Base-by-base conservation (phyloP, 192 early-diverging fungal species). In the Backusella tuberculispora region DNA sequence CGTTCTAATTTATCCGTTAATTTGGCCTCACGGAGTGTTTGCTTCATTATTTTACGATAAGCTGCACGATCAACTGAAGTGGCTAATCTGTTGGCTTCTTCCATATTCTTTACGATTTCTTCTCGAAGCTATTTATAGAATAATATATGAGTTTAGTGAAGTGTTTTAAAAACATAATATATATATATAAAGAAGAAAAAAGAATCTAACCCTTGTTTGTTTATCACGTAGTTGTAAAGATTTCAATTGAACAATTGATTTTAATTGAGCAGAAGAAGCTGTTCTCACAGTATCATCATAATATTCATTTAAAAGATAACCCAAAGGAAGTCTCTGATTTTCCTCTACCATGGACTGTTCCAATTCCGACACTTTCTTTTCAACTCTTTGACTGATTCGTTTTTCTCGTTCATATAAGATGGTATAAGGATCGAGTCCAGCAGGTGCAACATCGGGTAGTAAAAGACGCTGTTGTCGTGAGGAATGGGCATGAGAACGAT, bases 1-100 rank as follows among this genome's bases (percentile, higher is more conserved):
- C 92, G 86, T 67, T 99, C 97, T 43, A 95, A 85, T 76, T 90
- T 92, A 75, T 98, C 97, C 2, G 96, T 96, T 72, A 92, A 88
- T 7, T 92, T 85, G 14, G 94, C 93, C 73, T 97, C 95, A 6
- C 93, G 88, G 67, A 93, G 72, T 4, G 94, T 92, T 73, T 89
- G 91, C 76, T 91, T 94, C 88, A 93, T 93, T 78, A 93, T 88
- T 53, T 92, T 83, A 29, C 92, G 89, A 75, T 91, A 95, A 6
- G 86, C 83, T 1, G 88, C 81, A 66, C 96, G 88, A 80, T 99
- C 93, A 19, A 90, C 83, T 3, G 92, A 90, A 29, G 94, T 94
- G 4, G 90, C 88, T 41, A 97, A 83, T 76, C 90, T 91, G 15
- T 95, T 93, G 14, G 88, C 85, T 56, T 90, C 90, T 17, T 84